Base-by-base conservation (phyloP, 2,329 filamentous ascomycete genomes). In the Aspergillus sp. region DNA sequence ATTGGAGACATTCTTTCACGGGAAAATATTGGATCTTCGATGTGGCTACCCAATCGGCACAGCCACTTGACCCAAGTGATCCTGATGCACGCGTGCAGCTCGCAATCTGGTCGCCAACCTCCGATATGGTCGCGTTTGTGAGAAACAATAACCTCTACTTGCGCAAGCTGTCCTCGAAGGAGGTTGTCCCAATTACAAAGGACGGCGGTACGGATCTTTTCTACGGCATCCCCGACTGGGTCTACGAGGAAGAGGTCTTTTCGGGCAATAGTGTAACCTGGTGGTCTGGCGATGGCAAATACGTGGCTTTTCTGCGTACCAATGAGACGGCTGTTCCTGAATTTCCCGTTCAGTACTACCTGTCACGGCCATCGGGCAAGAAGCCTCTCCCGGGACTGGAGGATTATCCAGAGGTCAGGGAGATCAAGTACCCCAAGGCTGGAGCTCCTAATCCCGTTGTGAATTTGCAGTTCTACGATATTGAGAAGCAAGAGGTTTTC, bases 361-460 rank as follows among this genome's bases (percentile, higher is more conserved):
- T 97, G 62, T 91, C 91, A 23, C 84, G 92, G 47, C 94, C 95
- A 2, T 96, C 91, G 66, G 92, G 92, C 25, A 83, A 86, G 51
- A 65, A 82, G 51, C 88, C 92, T 3, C 75, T 81, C 8, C 78
- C 84, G 1, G 92, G 91, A 19, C 86, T 96, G 66, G 92, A 97
- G 73, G 88, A 86, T 55, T 99, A 99, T 72, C 95, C 95, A 0
- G 93, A 98, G 71, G 88, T 94, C 38, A 86, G 89, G 64, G 81
- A 92, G 68, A 96, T 99, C 84, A 99, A 99, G 77, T 99, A 99
- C 70, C 96, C 95, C 51, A 98, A 98, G 76, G 90, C 95, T 19
- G 96, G 95, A 3, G 89, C 93, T 2, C 92, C 94, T 50, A 99
- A 99, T 74, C 95, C 95, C 0, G 86, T 91, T 13, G 94, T 99